Percentiles rank a stretch among this genome's conserved stretches.
phyloP scores from a whole-genome alignment of 129 eudicot species.

The Centrapalus pauciflorus region DNA sequence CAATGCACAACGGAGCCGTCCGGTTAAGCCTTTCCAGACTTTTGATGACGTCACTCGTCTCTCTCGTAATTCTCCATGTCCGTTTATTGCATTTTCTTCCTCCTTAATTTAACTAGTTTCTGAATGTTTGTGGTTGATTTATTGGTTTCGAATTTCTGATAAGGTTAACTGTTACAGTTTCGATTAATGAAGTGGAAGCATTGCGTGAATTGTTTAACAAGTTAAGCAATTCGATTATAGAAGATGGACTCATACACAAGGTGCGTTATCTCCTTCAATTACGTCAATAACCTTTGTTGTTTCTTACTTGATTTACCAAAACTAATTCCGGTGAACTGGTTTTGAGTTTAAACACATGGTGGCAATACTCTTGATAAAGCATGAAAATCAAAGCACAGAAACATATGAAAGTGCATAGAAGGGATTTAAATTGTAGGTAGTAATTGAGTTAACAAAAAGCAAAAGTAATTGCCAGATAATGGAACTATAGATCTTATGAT shows the following conservation, averaged over 20 bases:
- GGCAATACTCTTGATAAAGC: not conserved
- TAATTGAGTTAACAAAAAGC: slow-evolving; percentile 8
- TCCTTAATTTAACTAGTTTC: not conserved
- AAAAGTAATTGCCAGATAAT: not conserved
- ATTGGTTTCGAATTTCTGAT: not conserved
- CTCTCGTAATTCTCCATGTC: slow-evolving; percentile 44
- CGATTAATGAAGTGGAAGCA: slow-evolving; percentile 55
- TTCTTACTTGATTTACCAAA: not conserved
- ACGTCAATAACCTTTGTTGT: not conserved
- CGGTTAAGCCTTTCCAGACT: slow-evolving; percentile 5
- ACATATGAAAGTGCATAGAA: not conserved
- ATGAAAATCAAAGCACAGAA: not conserved
- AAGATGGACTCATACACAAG: slow-evolving; percentile 55
- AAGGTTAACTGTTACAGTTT: slow-evolving; percentile 22
- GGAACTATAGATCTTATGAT: not conserved
- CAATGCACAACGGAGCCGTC: slow-evolving; percentile 7
- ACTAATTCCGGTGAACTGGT: not conserved
- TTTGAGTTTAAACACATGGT: not conserved
- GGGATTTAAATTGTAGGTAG: slow-evolving; percentile 4
- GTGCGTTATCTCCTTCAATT: slow-evolving; percentile 3
- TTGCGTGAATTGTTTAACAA: slow-evolving; percentile 40
- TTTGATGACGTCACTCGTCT: slow-evolving; percentile 35
- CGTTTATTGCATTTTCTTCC: slow-evolving; percentile 2
- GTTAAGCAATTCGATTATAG: slow-evolving; percentile 46
- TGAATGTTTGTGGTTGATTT: slow-evolving; percentile 3